Conservation (phyloP, 192 early-diverging fungal species). For the Gaertneriomyces semiglobifer region DNA sequence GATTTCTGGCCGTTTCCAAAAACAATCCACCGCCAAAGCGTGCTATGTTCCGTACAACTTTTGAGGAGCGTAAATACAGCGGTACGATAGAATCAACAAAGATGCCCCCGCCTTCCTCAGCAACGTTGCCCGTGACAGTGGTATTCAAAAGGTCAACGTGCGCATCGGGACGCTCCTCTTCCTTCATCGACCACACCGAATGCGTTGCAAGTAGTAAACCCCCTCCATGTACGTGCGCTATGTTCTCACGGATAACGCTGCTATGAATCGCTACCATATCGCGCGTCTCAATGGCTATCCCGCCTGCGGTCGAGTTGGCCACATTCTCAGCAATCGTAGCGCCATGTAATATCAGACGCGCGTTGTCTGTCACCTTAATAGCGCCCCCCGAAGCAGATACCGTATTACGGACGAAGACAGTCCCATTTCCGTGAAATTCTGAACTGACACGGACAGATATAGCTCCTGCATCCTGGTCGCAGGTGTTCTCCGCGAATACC, state of each 20-base stretch:
- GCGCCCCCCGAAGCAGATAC: constrained; percentile 10
- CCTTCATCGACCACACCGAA: no score
- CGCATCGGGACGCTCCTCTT: not conserved
- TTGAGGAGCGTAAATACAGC: constrained; percentile 2
- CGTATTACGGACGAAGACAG: constrained; percentile 10
- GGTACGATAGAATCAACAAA: constrained; percentile 12
- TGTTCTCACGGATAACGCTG: not conserved
- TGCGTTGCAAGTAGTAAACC: not conserved
- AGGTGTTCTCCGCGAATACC: constrained; percentile 6
- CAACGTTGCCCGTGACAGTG: constrained; percentile 2
- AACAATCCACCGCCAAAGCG: constrained; percentile 22
- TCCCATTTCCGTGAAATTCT: not conserved
- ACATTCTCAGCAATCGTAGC: constrained; percentile 5
- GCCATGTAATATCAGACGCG: not conserved
- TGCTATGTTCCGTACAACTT: constrained; percentile 5
- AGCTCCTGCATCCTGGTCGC: constrained; percentile 15
- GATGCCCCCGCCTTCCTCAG: constrained; percentile 9
- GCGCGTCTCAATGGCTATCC: not conserved
- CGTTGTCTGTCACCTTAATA: not conserved
- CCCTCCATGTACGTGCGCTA: constrained; percentile 5
- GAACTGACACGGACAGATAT: constrained; percentile 6
- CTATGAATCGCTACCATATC: not conserved
- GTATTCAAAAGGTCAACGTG: not conserved
- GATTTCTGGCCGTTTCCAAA: not conserved
- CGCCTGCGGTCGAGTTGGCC: not conserved